Evolutionary conservation across 2,329 filamentous ascomycete genomes (phyloP).

Genomic region (Ceratocystis smalleyi): DNA sequence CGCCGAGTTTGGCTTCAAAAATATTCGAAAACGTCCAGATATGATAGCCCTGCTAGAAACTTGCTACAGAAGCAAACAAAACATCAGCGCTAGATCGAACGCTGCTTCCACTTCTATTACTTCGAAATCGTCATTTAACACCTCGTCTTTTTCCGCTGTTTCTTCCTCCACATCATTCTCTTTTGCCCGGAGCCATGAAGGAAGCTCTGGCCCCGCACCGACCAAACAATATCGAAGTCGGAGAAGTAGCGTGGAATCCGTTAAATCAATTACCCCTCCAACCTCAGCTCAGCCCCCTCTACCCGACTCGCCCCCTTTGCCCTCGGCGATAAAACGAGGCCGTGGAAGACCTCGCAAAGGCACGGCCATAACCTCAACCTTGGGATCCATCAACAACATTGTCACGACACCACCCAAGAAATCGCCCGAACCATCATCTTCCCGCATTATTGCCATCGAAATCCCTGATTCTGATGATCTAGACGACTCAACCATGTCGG

Average conservation of each 20-base stretch:
- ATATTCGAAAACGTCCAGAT: slow-evolving; percentile 48
- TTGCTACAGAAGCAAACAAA: slow-evolving; percentile 51
- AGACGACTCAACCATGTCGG: slow-evolving; percentile 9
- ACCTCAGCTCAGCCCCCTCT: slow-evolving; percentile 6
- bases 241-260: slow-evolving; percentile 1
- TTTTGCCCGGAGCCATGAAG: background rate
- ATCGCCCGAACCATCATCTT: background rate
- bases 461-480: slow-evolving; percentile 16
- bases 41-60: slow-evolving; percentile 56
- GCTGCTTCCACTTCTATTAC: background rate
- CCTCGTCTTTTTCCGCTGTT: background rate
- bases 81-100: background rate
- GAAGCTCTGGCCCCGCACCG: background rate
- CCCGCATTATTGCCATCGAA: slow-evolving; percentile 11
- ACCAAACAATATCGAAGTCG: background rate
- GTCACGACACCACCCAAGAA: background rate
- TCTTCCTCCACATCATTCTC: background rate
- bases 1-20: slow-evolving; percentile 54
- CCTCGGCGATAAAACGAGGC: slow-evolving; percentile 22
- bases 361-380: background rate
- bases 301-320: background rate
- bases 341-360: slow-evolving; percentile 19
- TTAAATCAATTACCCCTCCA: slow-evolving; percentile 12
- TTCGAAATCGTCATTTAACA: slow-evolving; percentile 7
- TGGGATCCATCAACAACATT: background rate